A percentile compares a stretch with the other conserved stretches of the same genome.
phyloP scores from a whole-genome alignment of 192 early-diverging fungal genomes.

The Coemansia pectinata region DNA sequence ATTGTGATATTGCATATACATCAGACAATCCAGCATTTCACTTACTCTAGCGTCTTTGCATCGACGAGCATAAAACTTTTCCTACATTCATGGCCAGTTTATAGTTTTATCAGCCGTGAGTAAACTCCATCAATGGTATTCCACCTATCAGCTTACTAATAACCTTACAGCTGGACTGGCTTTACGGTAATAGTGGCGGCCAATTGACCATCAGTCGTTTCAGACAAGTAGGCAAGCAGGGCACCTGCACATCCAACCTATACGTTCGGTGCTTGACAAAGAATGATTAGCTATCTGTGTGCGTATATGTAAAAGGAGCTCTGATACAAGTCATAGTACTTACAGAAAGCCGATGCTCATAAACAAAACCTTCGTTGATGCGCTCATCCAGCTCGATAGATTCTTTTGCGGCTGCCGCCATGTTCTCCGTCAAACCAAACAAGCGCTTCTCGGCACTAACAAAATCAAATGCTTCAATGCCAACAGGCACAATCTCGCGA shows the following conservation, averaged over 20 bases:
- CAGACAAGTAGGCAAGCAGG: conserved; percentile 24
- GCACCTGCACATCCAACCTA: conserved; percentile 48
- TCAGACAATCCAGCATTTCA: neutral
- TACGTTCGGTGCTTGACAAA: neutral
- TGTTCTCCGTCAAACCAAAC: neutral
- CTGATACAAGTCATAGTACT: neutral
- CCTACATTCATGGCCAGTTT: conserved; percentile 4
- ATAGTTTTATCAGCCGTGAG: neutral
- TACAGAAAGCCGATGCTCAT: neutral
- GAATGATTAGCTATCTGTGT: conserved; percentile 6
- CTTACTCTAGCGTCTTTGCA: conserved; percentile 30
- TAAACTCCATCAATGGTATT: neutral
- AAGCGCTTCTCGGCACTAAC: neutral
- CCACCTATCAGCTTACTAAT: neutral
- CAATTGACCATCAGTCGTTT: neutral
- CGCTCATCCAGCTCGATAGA: neutral
- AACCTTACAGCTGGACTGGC: conserved; percentile 17
- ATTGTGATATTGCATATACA: neutral
- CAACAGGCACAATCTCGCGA: neutral
- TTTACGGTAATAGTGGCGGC: neutral
- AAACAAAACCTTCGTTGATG: neutral
- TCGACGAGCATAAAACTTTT: conserved; percentile 28
- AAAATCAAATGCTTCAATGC: neutral
- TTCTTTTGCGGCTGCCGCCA: neutral
- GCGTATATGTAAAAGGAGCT: neutral